Conservation (phyloP, 352 stramenopile genomes). For the Pythium sp. region DNA sequence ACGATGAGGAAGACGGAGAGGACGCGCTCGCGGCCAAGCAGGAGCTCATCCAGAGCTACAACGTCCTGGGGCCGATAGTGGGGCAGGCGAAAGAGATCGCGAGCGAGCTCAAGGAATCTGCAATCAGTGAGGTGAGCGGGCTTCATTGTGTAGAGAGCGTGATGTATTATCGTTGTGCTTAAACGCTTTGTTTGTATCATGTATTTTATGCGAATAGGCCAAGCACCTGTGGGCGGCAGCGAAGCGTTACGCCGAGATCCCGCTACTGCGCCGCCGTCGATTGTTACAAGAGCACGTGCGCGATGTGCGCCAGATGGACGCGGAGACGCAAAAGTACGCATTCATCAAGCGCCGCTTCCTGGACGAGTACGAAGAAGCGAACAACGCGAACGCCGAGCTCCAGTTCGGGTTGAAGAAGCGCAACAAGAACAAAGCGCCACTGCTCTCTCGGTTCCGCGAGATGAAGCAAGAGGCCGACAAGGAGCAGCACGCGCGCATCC, state of each 20-base stretch:
- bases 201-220: conserved; percentile 19
- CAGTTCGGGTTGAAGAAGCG: conserved; percentile 56
- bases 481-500: conserved; percentile 26
- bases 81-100: conserved; percentile 45
- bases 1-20: conserved; percentile 33
- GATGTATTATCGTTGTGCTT: too few species aligned
- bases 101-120: conserved; percentile 32
- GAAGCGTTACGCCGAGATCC: conserved; percentile 57
- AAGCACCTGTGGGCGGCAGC: conserved; percentile 39
- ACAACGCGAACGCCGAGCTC: conserved; percentile 35
- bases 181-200: background rate
- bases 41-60: conserved; percentile 56
- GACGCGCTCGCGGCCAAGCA: conserved; percentile 51
- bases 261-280: conserved; percentile 45
- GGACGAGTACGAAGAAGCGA: conserved; percentile 38
- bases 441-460: conserved; percentile 43
- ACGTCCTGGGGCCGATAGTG: conserved; percentile 40
- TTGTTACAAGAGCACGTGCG: conserved; percentile 59
- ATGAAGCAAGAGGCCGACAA: conserved; percentile 54
- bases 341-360: conserved; percentile 37
- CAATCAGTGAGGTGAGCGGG: conserved; percentile 27
- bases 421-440: conserved; percentile 51
- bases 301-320: conserved; percentile 61
- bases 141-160: background rate
- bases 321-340: conserved; percentile 53